Evolutionary conservation across 2,329 filamentous ascomycete species (phyloP), one percentile per base, ranked within the genome.

Genomic region (Talaromyces sp.): DNA sequence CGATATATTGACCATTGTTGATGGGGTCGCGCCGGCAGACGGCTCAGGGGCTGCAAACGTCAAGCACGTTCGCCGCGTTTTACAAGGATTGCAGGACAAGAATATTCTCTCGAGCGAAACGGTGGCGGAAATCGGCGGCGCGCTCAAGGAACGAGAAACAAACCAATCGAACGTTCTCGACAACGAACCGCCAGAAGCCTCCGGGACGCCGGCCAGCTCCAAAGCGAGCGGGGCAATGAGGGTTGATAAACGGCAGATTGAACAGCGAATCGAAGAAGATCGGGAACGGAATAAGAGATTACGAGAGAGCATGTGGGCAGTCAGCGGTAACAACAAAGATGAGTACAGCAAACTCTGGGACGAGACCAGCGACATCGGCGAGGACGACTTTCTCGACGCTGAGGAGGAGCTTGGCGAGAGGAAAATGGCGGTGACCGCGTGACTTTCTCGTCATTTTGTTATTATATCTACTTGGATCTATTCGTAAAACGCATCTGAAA

Each of bases 191-290:
- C 71, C 70, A 1, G 74, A 75, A 32, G 70, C 61, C 0, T 72
- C 71, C 38, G 68, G 64, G 19, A 72, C 70, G 4, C 72, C 70
- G 19, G 69, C 64, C 32, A 67, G 65, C 58, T 60, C 64, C 8
- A 73, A 67, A 57, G 61, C 66, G 0, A 78, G 76, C 58, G 79
- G 78, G 3, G 75, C 41, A 19, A 55, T 80, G 51, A 79, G 82
- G 56, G 73, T 95, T 56, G 91, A 97, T 70, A 95, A 93, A 76
- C 84, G 89, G 59, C 90, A 96, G 77, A 90, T 97, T 58, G 93
- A 98, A 77, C 93, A 98, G 78, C 83, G 95, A 46, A 96, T 99
- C 64, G 96, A 99, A 68, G 96, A 99, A 76, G 95, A 99, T 75
- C 82, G 95, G 3, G 95, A 99, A 75, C 82, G 95, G 50, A 96